Base-by-base conservation (phyloP, 2,329 filamentous ascomycete genomes). In the Beauveria australis region DNA sequence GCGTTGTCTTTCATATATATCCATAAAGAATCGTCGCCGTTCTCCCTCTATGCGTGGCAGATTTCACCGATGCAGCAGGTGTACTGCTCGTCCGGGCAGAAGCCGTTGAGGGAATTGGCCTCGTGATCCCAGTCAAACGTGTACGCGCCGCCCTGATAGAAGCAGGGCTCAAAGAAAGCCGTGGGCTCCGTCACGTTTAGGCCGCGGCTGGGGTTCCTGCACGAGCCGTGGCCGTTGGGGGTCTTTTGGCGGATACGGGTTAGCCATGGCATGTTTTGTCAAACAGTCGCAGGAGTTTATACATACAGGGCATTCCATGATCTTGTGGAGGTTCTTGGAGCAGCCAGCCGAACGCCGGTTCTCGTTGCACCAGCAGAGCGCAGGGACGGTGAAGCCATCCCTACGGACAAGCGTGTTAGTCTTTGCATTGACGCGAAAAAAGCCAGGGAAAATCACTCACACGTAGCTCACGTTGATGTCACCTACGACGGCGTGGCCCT, bases 391-490 rank as follows among this genome's bases (percentile, higher is more conserved):
- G 30, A 61, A 63, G 14, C 62, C 62, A 33, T 63, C 55, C 6
- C 62, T 63, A 6, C 10, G 16, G 16, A 8, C 6, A 16, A 24
- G 5, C 22, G 8, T 7, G 24, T 52, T 26, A 52, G 59, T 37
- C 33, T 16, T 16, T 37, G 12, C 33, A 37, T 16, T 16, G 12
- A 37, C 33, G 12, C 33, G n/a, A 16, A 37, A 28, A 28, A 28
- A 28, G 2, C 1, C 2, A 53, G 24, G 41, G 30, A 33, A 61
- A n/a, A n/a, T 16, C 3, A 59, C 62, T 54, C 59, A 62, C 60
- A 64, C 62, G 43, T 53, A 64, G 53, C 62, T 64, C 18, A 64
- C 56, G 57, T 64, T 62, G 19, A 64, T 60, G 47, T 62, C 57
- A 10, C 62, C 61, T 7, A 57, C 22, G 41, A 24, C 37, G n/a